A percentile compares a stretch with the other conserved stretches of the same genome.
phyloP scores from a whole-genome alignment of 495 filamentous ascomycete genomes.

The Penicillium samsonianum region DNA sequence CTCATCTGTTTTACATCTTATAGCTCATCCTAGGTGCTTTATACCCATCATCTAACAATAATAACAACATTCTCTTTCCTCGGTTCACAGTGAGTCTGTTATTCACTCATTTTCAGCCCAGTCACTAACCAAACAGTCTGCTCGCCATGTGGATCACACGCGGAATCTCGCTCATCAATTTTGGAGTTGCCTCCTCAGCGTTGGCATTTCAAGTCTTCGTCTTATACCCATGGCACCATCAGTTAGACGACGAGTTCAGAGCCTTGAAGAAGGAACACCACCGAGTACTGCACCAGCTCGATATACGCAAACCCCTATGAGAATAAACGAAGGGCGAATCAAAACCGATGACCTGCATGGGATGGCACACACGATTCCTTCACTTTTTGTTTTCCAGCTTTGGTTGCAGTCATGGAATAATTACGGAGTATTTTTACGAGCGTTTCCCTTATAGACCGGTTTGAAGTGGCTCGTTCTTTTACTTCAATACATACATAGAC shows the following conservation, averaged over 20 bases:
- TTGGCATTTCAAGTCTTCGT: constrained; percentile 65
- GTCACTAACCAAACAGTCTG: background rate
- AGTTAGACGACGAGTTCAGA: constrained; percentile 62
- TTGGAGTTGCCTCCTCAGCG: constrained; percentile 59
- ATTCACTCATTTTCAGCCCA: background rate
- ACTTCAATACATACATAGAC: too few species aligned
- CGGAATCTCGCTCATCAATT: constrained; percentile 61
- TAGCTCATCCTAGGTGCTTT: background rate
- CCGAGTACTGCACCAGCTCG: constrained; percentile 25
- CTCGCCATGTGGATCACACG: constrained; percentile 55
- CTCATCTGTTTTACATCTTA: background rate
- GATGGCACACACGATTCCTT: too few species aligned
- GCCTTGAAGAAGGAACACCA: constrained; percentile 56
- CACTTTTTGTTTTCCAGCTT: background rate
- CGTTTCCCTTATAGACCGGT: background rate
- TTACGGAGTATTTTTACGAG: background rate
- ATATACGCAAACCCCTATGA: background rate
- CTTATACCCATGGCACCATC: constrained; percentile 66
- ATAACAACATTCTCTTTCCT: background rate
- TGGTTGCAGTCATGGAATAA: too few species aligned
- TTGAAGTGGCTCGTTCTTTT: background rate
- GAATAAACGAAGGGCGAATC: background rate
- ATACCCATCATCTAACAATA: background rate
- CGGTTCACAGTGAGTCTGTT: background rate
- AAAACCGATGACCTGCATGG: background rate